Base-by-base conservation (phyloP, 225 moss, liverwort and hornwort species). In the Anthoceros angustus region DNA sequence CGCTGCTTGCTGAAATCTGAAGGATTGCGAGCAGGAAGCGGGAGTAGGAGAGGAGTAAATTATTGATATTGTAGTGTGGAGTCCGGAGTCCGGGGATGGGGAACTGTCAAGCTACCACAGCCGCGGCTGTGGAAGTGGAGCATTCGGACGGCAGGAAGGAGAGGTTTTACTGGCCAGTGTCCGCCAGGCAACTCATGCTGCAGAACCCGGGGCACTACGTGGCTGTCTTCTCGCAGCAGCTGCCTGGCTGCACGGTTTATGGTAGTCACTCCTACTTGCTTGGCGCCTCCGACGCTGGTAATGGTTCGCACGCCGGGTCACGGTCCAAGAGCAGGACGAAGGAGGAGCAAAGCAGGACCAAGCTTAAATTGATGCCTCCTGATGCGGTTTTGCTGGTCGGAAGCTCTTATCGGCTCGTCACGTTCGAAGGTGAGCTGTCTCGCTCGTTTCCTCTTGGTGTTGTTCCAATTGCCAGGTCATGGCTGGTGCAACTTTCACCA, bases 201-300 rank as follows among this genome's bases (percentile, higher is more conserved):
- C 85, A 86, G 72, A 72, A 92, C 62, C 92, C 92, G 10, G n/a
- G 92, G 12, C 80, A 92, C 72, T 92, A 89, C 14, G 88, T 92
- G 4, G 89, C 86, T 45, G 70, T 86, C 70, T 64, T 89, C 14
- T 55, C 55, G 55, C 55, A 55, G 15, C 55, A 55, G 14, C 7
- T 20, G 18, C 55, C 55, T 15, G 55, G n/a, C 18, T 55, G 18
- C 55, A 20, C 55, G 16, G n/a, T 0, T 12, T 15, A 55, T 23
- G 11, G 12, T 1, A 55, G 7, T 23, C n/a, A 80, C 82, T 55
- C 71, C 71, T 16, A 68, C 77, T 11, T 68, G 64, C 18, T 45
- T 55, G 6, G 41, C 67, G 11, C 11, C 43, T 9, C 42, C 68
- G 70, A 71, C 43, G 12, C 69, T 68, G 63, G 43, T 61, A 2